A percentile compares a stretch with the other conserved stretches of the same genome.
These are phyloP conservation scores for Xylaria sp. DNA, from an alignment of 2,329 filamentous ascomycete species.

Conservation along the genomic window DNA sequence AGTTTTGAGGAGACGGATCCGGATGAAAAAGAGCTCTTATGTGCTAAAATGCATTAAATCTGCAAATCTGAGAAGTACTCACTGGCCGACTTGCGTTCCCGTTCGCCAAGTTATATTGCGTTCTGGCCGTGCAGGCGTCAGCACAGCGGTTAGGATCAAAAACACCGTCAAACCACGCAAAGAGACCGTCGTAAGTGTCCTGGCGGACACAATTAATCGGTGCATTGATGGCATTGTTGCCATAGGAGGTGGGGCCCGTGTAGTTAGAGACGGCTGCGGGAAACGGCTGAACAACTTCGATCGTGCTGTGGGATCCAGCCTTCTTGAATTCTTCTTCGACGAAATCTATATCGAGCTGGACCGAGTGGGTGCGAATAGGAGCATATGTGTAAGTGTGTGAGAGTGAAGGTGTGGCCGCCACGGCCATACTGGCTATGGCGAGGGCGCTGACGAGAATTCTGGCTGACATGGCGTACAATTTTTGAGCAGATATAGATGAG, in stretches of 20 bases:
- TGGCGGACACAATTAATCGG: slow-evolving; percentile 14
- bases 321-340: slow-evolving; percentile 14
- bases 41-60: neutral
- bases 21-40: neutral
- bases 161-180: slow-evolving; percentile 8
- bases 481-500: neutral
- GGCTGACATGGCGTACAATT: neutral
- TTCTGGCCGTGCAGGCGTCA: slow-evolving; percentile 2
- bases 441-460: neutral
- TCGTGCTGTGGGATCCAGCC: slow-evolving; percentile 9
- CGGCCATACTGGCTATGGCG: slow-evolving; percentile 3
- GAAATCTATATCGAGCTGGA: slow-evolving; percentile 6
- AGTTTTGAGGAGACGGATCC: neutral
- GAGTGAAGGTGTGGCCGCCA: neutral
- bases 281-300: neutral
- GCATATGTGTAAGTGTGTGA: neutral
- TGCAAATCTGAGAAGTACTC: neutral
- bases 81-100: neutral
- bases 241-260: slow-evolving; percentile 5
- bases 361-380: neutral
- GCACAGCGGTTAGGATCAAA: slow-evolving; percentile 18
- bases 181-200: slow-evolving; percentile 1
- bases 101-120: neutral
- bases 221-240: slow-evolving; percentile 14
- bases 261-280: neutral